Evolutionary conservation across 2,329 filamentous ascomycete species (phyloP), one percentile per base, ranked within the genome.

Genomic region (Ramularia endophylla): DNA sequence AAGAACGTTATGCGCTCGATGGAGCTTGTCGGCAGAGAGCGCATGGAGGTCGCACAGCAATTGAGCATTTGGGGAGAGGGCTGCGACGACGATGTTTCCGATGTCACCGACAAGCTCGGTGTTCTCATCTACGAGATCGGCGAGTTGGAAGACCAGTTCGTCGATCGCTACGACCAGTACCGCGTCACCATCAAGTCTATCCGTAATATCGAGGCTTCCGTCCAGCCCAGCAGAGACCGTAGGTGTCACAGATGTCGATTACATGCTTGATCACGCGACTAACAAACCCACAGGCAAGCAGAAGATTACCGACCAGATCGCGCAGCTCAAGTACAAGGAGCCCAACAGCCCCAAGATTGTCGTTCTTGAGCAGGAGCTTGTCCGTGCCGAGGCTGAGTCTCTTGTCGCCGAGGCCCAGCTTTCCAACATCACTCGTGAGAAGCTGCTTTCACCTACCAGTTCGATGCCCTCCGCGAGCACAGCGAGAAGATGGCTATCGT

Each of bases 1-100:
- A 98, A 98, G 81, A 97, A 98, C 64, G 87, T 95, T 43, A 98
- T 98, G 92, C 87, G 92, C 67, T 95, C 88, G 65, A 82, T 97
- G 76, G 92, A 98, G 65, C 77, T 87, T 36, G 92, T 97, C 40
- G 88, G 88, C 33, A 83, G 88, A 61, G 92, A 98, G 75, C 83
- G 92, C 58, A 97, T 97, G 88, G 92, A 97, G 60, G 90, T 95
- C 54, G 92, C 92, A 61, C 88, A 95, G 87, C 92, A 98, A 89
- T 78, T 98, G 16, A 97, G 92, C 40, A 80, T 95, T 60, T 98
- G 92, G 92, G 92, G 92, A 52, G 92, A 98, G 67, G 80, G 75
- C 46, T 89, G 87, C 63, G 92, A 98, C 60, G 92, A 98, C 60
- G 92, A 98, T 60, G 92, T 98, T 44, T 97, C 90, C 53, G 92